phyloP scores from a whole-genome alignment of 2,329 filamentous ascomycete species.

The Tolypocladium tundrense region DNA sequence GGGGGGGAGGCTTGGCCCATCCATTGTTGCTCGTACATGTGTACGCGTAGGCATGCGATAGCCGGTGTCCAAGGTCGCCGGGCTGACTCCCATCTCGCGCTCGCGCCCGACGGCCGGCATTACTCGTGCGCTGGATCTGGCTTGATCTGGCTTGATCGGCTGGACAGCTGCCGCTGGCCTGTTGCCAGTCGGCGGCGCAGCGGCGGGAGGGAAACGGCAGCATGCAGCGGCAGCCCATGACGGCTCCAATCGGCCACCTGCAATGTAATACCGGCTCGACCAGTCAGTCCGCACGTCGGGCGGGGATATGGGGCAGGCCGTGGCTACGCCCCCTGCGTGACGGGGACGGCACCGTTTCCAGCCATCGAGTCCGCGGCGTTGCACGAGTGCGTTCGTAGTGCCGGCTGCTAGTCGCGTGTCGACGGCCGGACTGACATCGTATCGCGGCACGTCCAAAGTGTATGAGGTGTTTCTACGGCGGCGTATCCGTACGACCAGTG shows the following conservation, averaged over 20 bases:
- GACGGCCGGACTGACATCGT: background rate
- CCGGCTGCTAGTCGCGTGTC: background rate
- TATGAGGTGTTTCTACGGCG: background rate
- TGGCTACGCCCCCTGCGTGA: background rate
- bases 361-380: background rate
- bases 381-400: background rate
- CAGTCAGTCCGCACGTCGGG: background rate
- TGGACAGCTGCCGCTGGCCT: too few species aligned
- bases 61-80: background rate
- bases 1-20: background rate
- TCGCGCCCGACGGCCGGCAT: background rate
- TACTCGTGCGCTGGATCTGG: background rate
- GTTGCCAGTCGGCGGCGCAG: background rate
- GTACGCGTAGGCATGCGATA: background rate
- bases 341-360: background rate
- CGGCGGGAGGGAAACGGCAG: background rate
- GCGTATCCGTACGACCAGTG: background rate
- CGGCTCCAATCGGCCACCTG: background rate
- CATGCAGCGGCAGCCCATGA: background rate
- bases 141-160: background rate
- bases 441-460: background rate
- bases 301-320: background rate
- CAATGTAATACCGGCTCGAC: background rate
- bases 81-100: background rate
- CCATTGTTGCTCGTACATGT: background rate